Evolutionary conservation across 805 yeast genomes (phyloP).

Genomic region (Candida nanaspora): DNA sequence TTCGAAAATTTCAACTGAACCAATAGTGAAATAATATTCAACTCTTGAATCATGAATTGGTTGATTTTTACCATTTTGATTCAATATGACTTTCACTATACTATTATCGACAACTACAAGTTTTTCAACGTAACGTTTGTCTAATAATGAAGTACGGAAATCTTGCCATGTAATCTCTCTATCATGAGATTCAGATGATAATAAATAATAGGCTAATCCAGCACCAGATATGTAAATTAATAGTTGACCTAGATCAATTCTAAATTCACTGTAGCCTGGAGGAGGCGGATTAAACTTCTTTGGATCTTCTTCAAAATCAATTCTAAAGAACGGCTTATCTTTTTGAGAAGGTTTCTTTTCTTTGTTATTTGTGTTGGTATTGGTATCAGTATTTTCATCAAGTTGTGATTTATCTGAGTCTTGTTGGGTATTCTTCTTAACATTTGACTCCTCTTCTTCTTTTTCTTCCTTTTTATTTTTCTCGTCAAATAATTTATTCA

Average conservation of each 20-base stretch:
- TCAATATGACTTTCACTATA: constrained; percentile 62
- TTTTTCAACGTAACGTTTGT: constrained; percentile 69
- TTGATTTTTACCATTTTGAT: constrained; percentile 30
- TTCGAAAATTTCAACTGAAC: constrained; percentile 81
- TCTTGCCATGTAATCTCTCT: constrained; percentile 50
- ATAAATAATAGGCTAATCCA: constrained; percentile 11
- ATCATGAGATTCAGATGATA: constrained; percentile 15
- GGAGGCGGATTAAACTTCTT: not conserved
- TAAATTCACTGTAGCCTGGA: not conserved
- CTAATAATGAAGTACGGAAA: constrained; percentile 72
- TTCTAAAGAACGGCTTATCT: not conserved
- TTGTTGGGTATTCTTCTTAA: too few relatives aligned
- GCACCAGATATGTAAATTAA: constrained; percentile 15
- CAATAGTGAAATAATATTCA: constrained; percentile 63
- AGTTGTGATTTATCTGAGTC: too few relatives aligned
- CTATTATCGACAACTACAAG: constrained; percentile 68
- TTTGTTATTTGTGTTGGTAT: not conserved
- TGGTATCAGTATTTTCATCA: not conserved
- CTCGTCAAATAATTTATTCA: not conserved
- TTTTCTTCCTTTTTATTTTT: not conserved
- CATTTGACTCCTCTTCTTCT: not conserved
- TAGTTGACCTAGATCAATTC: constrained; percentile 2
- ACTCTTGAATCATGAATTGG: constrained; percentile 20
- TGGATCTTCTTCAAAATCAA: not conserved
- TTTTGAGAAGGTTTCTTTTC: not conserved